Percentiles rank a stretch among this genome's conserved stretches.
phyloP scores from a whole-genome alignment of 768 basidiomycete species.

The Chalciporus sphaerocephalus region DNA sequence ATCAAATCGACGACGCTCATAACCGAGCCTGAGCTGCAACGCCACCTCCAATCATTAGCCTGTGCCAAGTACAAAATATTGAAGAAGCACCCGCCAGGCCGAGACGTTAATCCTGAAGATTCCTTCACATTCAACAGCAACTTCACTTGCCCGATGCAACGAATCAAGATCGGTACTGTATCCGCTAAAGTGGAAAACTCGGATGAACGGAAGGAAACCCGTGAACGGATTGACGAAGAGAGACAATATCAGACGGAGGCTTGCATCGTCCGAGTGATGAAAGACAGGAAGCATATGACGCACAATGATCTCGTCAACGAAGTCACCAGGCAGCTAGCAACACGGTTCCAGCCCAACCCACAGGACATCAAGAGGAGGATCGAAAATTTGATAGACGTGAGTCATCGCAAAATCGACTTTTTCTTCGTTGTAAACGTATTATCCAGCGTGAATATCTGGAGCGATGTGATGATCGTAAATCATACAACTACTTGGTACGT shows the following conservation, averaged over 20 bases:
- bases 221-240: slow-evolving; percentile 88
- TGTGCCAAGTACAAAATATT: slow-evolving; percentile 92
- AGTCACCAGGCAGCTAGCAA: slow-evolving; percentile 79
- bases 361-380: slow-evolving; percentile 88
- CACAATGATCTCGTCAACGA: slow-evolving; percentile 90
- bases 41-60: slow-evolving; percentile 93
- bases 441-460: slow-evolving; percentile 89
- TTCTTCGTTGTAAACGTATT: not conserved
- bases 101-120: slow-evolving; percentile 74
- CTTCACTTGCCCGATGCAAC: slow-evolving; percentile 77
- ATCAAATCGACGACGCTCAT: slow-evolving; percentile 75
- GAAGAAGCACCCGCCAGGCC: slow-evolving; percentile 84
- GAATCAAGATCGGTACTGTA: slow-evolving; percentile 91
- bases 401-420: slow-evolving; percentile 17
- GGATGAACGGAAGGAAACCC: slow-evolving; percentile 88
- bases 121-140: slow-evolving; percentile 84
- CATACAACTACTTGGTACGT: slow-evolving; percentile 74
- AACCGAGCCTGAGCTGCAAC: slow-evolving; percentile 71
- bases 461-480: slow-evolving; percentile 80
- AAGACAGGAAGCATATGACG: slow-evolving; percentile 83
- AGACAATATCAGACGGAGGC: slow-evolving; percentile 89
- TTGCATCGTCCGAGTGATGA: slow-evolving; percentile 97
- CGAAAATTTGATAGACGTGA: slow-evolving; percentile 88
- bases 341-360: slow-evolving; percentile 84
- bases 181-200: slow-evolving; percentile 81